phyloP scores from a whole-genome alignment of 164 flowering plant species.

The Cinnamomum chago region DNA sequence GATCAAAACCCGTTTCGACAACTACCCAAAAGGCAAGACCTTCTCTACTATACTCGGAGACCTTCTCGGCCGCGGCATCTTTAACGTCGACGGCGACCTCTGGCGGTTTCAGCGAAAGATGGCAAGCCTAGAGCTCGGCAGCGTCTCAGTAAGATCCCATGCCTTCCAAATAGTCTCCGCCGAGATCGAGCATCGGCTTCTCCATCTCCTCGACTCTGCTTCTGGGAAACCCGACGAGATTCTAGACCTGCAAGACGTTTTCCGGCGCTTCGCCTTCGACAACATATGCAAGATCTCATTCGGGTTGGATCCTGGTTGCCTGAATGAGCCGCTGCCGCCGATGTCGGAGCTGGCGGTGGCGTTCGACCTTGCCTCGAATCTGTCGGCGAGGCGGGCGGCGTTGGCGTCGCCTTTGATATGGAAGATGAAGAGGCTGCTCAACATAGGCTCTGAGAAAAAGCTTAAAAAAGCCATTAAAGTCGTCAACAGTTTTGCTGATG shows the following conservation, averaged over 20 bases:
- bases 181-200: slow-evolving; percentile 22
- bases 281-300: slow-evolving; percentile 46
- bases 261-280: slow-evolving; percentile 48
- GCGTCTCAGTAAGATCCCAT: slow-evolving; percentile 35
- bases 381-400: slow-evolving; percentile 49
- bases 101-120: slow-evolving; percentile 73
- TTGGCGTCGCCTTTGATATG: slow-evolving; percentile 34
- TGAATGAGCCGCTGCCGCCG: slow-evolving; percentile 34
- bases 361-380: slow-evolving; percentile 49
- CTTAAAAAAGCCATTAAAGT: slow-evolving; percentile 34
- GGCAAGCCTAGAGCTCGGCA: slow-evolving; percentile 58
- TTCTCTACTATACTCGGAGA: slow-evolving; percentile 59
- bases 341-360: slow-evolving; percentile 39
- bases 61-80: slow-evolving; percentile 77
- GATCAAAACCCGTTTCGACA: slow-evolving; percentile 64
- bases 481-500: slow-evolving; percentile 36
- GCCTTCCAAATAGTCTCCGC: slow-evolving; percentile 24
- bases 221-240: not conserved
- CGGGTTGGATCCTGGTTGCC: slow-evolving; percentile 50
- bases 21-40: slow-evolving; percentile 76
- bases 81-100: slow-evolving; percentile 65
- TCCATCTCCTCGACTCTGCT: slow-evolving; percentile 32
- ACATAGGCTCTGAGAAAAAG: slow-evolving; percentile 41
- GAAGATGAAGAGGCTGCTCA: slow-evolving; percentile 45
- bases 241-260: slow-evolving; percentile 58